These are phyloP conservation scores for Saussurea involucrata DNA, from an alignment of 129 eudicot species.

Conservation along the genomic window DNA sequence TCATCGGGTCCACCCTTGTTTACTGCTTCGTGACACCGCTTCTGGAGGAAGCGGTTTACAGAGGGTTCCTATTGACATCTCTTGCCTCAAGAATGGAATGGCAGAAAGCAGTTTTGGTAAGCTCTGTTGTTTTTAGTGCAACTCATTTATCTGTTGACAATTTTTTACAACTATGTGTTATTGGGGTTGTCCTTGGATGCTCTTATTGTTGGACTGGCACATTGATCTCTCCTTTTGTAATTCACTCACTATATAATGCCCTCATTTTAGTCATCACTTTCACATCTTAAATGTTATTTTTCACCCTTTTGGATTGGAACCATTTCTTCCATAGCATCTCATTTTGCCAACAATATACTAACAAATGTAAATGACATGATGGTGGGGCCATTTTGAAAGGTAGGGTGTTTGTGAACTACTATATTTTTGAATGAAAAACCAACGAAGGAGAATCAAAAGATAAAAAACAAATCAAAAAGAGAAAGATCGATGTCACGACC, in stretches of 20 bases:
- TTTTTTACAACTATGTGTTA: slow-evolving; percentile 53
- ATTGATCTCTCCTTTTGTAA: slow-evolving; percentile 52
- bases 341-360: background rate
- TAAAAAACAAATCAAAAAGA: too few relatives aligned
- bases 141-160: slow-evolving; percentile 72
- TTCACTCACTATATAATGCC: slow-evolving; percentile 85
- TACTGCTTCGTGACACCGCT: slow-evolving; percentile 73
- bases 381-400: background rate
- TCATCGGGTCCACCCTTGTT: slow-evolving; percentile 39
- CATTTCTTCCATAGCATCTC: background rate
- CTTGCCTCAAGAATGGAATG: slow-evolving; percentile 74
- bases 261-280: slow-evolving; percentile 45
- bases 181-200: slow-evolving; percentile 82
- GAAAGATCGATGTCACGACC: too few relatives aligned
- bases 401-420: too few relatives aligned
- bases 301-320: background rate
- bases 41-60: slow-evolving; percentile 81
- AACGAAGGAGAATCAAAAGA: too few relatives aligned
- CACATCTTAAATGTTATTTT: slow-evolving; percentile 29
- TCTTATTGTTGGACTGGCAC: slow-evolving; percentile 92
- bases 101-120: slow-evolving; percentile 62
- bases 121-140: slow-evolving; percentile 74
- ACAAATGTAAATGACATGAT: background rate
- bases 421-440: too few relatives aligned
- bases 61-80: slow-evolving; percentile 65